These are phyloP conservation scores for Microcyclosporella mali DNA, from an alignment of 2,329 filamentous ascomycete species.

Conservation along the genomic window DNA sequence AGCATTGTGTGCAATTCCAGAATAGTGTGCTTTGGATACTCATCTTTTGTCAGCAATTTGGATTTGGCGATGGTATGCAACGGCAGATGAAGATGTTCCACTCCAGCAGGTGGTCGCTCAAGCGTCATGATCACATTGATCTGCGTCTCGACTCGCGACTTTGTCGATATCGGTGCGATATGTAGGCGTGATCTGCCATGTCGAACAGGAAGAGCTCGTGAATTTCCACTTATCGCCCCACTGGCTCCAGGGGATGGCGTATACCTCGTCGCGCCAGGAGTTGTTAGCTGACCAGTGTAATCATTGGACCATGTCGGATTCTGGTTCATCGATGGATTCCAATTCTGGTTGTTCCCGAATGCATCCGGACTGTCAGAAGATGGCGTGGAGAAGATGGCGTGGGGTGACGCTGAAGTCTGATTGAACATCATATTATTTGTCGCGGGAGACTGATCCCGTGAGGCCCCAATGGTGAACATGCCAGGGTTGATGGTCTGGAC, in stretches of 20 bases:
- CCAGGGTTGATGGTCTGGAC: constrained; percentile 31
- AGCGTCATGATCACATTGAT: constrained; percentile 81
- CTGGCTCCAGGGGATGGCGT: constrained; percentile 33
- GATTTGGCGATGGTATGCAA: constrained; percentile 90
- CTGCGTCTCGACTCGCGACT: constrained; percentile 93
- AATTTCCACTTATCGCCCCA: constrained; percentile 19
- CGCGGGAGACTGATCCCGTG: constrained; percentile 28
- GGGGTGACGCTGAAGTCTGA: constrained; percentile 27
- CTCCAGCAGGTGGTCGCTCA: constrained; percentile 65
- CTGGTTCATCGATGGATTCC: constrained; percentile 20
- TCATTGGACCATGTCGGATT: constrained; percentile 31
- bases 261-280: constrained; percentile 28
- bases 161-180: constrained; percentile 42
- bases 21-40: constrained; percentile 62
- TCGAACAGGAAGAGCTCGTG: constrained; percentile 10
- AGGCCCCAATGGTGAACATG: constrained; percentile 28
- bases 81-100: constrained; percentile 78
- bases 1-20: constrained; percentile 74
- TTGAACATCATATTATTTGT: constrained; percentile 27
- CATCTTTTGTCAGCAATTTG: constrained; percentile 75
- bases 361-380: constrained; percentile 32
- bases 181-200: constrained; percentile 30
- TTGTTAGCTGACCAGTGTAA: constrained; percentile 28
- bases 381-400: constrained; percentile 33
- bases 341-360: constrained; percentile 25